Evolutionary conservation across 306 rosid genomes (phyloP).

Genomic region (Rubus idaeus): DNA sequence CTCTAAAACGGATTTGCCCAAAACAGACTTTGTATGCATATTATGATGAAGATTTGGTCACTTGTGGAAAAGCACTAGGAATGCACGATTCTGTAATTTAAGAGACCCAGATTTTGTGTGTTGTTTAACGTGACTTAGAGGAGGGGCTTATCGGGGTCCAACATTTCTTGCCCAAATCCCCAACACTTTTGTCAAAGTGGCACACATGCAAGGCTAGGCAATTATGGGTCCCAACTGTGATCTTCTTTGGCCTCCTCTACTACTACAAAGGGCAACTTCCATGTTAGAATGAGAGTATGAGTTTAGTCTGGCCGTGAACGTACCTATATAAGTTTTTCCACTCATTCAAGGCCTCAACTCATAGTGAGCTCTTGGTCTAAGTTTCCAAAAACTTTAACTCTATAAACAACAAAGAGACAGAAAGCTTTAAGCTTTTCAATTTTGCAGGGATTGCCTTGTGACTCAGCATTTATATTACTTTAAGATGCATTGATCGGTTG

Average conservation of each 20-base stretch:
- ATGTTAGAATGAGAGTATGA: not conserved
- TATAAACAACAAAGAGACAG: not conserved
- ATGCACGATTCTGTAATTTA: conserved; percentile 17
- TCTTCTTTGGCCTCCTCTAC: not conserved
- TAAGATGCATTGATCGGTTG: not conserved
- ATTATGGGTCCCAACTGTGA: not conserved
- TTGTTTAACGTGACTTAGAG: not conserved
- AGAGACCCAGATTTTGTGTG: not conserved
- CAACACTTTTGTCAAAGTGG: conserved; percentile 24
- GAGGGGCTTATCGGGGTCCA: conserved; percentile 11
- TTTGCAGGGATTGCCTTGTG: not conserved
- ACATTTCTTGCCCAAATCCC: conserved; percentile 4
- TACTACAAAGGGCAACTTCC: not conserved
- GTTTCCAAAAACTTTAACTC: not conserved
- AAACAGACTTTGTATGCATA: not conserved
- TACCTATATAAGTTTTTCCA: not conserved
- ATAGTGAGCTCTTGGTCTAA: not conserved
- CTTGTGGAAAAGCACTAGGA: not conserved
- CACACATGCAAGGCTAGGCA: conserved; percentile 19
- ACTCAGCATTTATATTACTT: not conserved
- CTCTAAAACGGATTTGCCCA: not conserved
- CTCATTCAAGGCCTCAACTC: not conserved
- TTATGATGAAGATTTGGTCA: not conserved
- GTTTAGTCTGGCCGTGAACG: no score
- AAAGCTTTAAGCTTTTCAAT: not conserved